Base-by-base conservation (phyloP, 495 filamentous ascomycete genomes). In the Neurospora discreta region DNA sequence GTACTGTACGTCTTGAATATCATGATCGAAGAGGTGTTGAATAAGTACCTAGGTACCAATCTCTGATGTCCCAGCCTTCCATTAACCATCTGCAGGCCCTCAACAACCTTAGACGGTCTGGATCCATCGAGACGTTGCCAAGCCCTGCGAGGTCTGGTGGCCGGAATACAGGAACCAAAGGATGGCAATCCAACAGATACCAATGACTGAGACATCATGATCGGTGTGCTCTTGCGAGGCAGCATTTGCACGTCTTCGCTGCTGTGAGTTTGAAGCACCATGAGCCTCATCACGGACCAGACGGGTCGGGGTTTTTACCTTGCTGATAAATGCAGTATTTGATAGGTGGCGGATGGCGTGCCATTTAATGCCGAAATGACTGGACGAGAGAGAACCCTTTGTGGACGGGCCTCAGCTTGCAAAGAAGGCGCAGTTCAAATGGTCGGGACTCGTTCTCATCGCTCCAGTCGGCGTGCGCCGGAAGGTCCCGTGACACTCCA, bases 401-500 rank as follows among this genome's bases (percentile, higher is more conserved):
- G 43, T 10, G 43, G 43, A 46, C n/a, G n/a, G n/a, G n/a, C n/a
- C n/a, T 11, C 20, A 15, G 33, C 52, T 60, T 60, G 23, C 16
- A 60, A 60, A 60, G 52, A 60, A 60, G 52, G 52, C 52, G 52
- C 52, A 60, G 52, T 60, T 60, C 52, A 36, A 30, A 30, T 26
- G 44, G 44, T 26, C 23, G 46, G 23, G 46, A 26, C 52, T 60
- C 15, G 52, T 60, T 60, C 26, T 65, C 26, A 33, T 65, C 26
- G 52, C 52, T 65, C 52, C 52, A 30, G 52, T 65, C 52, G 52
- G 52, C 52, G 52, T 65, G 70, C 70, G 68, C 68, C 69, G 69
- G 71, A 73, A 73, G 26, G 69, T 71, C 71, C 71, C 71, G 71
- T 73, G 69, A 73, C 71, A 18, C 33, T 65, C 52, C 52, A 65